phyloP scores from a whole-genome alignment of 2,329 filamentous ascomycete species.

The Geosmithia flava region DNA sequence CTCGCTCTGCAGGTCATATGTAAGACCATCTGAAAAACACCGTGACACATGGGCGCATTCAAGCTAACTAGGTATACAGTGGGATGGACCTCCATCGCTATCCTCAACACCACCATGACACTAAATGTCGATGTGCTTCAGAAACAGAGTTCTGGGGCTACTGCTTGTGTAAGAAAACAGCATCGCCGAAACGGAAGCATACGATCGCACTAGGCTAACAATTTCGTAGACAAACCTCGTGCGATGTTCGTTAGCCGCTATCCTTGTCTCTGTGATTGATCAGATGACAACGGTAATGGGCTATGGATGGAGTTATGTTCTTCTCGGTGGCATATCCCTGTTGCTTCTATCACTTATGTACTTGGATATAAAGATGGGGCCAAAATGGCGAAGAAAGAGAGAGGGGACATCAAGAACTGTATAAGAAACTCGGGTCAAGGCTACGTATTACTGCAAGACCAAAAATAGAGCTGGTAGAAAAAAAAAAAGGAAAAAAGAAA shows the following conservation, averaged over 20 bases:
- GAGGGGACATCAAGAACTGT: background rate
- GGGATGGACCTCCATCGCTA: conserved; percentile 15
- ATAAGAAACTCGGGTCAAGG: too few relatives aligned
- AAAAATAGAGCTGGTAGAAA: too few relatives aligned
- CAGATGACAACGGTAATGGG: conserved; percentile 8
- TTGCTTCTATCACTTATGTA: conserved; percentile 9
- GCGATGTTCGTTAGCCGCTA: conserved; percentile 12
- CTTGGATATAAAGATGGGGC: conserved; percentile 8
- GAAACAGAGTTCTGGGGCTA: conserved; percentile 13
- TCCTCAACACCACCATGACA: conserved; percentile 18
- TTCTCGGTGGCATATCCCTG: conserved; percentile 8
- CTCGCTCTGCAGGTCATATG: conserved; percentile 11
- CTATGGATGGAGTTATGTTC: conserved; percentile 9
- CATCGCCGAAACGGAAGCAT: background rate
- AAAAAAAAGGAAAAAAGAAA: too few relatives aligned
- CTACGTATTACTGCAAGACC: too few relatives aligned
- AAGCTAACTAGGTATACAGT: conserved; percentile 5
- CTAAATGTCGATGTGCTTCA: conserved; percentile 17
- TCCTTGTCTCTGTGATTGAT: conserved; percentile 14
- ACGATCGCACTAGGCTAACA: background rate
- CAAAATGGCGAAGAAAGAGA: conserved; percentile 7
- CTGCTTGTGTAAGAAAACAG: conserved; percentile 10
- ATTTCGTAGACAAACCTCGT: conserved; percentile 13
- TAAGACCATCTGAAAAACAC: conserved; percentile 3
- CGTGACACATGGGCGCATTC: background rate